Evolutionary conservation across 2,329 filamentous ascomycete genomes (phyloP).

Genomic region (Fusarium fracticaudum): DNA sequence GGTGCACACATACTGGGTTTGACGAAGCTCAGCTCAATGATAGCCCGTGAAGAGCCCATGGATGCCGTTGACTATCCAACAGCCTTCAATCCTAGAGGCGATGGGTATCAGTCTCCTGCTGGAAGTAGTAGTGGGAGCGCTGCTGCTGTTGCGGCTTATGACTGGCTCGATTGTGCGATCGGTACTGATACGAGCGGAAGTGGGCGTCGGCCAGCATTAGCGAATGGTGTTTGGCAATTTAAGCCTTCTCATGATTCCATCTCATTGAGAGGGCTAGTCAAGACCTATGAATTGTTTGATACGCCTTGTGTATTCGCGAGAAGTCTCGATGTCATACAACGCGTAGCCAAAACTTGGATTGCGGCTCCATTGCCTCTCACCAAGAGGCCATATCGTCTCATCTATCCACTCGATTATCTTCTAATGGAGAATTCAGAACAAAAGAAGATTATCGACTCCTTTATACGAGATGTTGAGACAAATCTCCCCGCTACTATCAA

Average conservation of each 20-base stretch:
- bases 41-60: background rate
- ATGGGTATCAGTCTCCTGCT: slow-evolving; percentile 57
- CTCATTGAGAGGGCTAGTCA: rapidly evolving
- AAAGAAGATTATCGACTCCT: background rate
- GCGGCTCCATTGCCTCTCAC: rapidly evolving
- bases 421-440: background rate
- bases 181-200: slow-evolving; percentile 30
- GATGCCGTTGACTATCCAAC: slow-evolving; percentile 48
- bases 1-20: background rate
- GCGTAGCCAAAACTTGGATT: background rate
- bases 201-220: slow-evolving; percentile 55
- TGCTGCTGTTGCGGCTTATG: slow-evolving; percentile 52
- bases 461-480: background rate
- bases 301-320: background rate
- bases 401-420: background rate
- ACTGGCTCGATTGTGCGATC: slow-evolving; percentile 52
- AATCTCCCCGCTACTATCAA: background rate
- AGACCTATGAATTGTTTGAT: background rate
- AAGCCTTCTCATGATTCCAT: background rate
- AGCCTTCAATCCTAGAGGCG: slow-evolving; percentile 57
- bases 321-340: background rate
- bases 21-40: background rate
- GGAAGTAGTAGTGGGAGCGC: slow-evolving; percentile 56
- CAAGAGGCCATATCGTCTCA: background rate
- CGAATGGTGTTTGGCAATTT: slow-evolving; percentile 49